Evolutionary conservation across 1,139 yeast species (phyloP), one percentile per base, ranked within the genome.

Genomic region (Debaryomyces fabryi): DNA sequence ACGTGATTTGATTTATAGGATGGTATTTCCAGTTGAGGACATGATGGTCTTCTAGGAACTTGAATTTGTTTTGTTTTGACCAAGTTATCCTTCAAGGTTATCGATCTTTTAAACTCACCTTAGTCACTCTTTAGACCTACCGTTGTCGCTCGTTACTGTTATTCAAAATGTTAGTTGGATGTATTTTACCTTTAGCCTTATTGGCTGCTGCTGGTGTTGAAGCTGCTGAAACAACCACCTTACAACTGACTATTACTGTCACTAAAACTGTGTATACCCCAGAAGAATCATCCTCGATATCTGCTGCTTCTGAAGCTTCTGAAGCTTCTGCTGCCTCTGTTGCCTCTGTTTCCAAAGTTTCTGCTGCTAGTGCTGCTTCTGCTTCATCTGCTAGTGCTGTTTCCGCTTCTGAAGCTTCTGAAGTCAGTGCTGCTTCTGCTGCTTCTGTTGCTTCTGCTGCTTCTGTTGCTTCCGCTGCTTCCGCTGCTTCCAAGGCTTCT

Each of bases 261-360:
- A 75, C 80, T 55, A 66, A 63, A 48, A 75, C 80, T 34, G 57
- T 74, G 52, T 71, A 71, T 63, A 68, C 76, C 45, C 79, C 78
- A 39, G 65, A 67, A 55, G 74, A 74, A 58, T 72, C 71, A 24
- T 57, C 67, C 44, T 65, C 73, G 43, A 42, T 69, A 10, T 51
- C 59, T 42, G 59, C 54, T 20, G 38, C 38, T 12, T 35, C 45
- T 15, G 58, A 16, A 12, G 32, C 42, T 23, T 12, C 39, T 20
- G 23, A 29, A 9, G 33, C 38, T 15, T 25, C 38, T 6, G 33
- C 23, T 32, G 24, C 45, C 12, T 20, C 42, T 15, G 18, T 5
- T 7, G 36, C 25, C 12, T 20, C 29, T 2, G 24, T 32, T 8
- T 34, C 33, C n/a, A 10, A 13, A 5, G 33, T 8, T 8, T 30